These are phyloP conservation scores for Plasmodium gonderi DNA, from an alignment of 169 alveolate genomes.

Conservation along the genomic window DNA sequence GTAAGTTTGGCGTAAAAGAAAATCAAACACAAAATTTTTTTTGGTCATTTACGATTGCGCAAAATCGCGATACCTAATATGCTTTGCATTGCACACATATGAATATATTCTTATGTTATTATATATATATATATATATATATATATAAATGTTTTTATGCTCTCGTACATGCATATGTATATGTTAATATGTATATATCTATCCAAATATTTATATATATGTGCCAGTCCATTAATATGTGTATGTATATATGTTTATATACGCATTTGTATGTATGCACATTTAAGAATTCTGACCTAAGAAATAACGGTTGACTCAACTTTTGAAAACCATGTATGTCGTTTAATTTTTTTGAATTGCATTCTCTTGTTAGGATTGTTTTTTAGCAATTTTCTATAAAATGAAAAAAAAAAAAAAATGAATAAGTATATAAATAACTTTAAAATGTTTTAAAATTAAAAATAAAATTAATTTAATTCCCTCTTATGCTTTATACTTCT, in stretches of 20 bases:
- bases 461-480: slow-evolving; percentile 18
- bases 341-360: slow-evolving; percentile 64
- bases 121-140: not conserved
- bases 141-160: not conserved
- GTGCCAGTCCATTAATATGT: not conserved
- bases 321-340: slow-evolving; percentile 74
- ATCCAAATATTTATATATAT: not conserved
- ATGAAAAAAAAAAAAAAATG: not conserved
- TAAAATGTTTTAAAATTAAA: slow-evolving; percentile 33
- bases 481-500: not conserved
- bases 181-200: not conserved
- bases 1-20: slow-evolving; percentile 1
- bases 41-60: not conserved
- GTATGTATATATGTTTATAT: not conserved
- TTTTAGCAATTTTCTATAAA: slow-evolving; percentile 50
- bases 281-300: not conserved
- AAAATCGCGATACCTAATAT: not conserved
- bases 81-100: not conserved
- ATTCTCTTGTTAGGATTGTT: slow-evolving; percentile 69
- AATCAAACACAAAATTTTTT: not conserved
- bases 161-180: not conserved
- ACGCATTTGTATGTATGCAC: not conserved
- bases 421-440: not conserved
- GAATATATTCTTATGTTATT: not conserved
- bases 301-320: not conserved